Evolutionary conservation across 2,329 filamentous ascomycete genomes (phyloP).

Genomic region (Sporothrix humicola): DNA sequence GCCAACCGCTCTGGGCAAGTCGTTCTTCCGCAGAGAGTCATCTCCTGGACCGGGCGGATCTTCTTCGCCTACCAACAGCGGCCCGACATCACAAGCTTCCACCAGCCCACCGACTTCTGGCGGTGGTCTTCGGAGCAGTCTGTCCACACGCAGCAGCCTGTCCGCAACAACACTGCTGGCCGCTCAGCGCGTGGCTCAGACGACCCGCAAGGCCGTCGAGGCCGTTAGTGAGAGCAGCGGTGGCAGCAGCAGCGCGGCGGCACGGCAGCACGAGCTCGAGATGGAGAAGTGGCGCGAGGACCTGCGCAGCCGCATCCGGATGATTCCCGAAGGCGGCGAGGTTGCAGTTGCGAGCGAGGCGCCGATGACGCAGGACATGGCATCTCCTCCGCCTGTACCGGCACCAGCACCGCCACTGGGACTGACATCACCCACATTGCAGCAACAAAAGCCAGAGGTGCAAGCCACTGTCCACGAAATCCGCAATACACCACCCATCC

Average conservation of each 20-base stretch:
- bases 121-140: background rate
- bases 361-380: background rate
- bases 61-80: too few species aligned
- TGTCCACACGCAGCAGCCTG: constrained; percentile 21
- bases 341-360: background rate
- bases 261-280: constrained; percentile 41
- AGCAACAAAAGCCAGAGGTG: background rate
- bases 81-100: background rate
- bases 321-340: constrained; percentile 42
- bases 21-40: constrained; percentile 23
- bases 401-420: too few species aligned
- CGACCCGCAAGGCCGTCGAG: constrained; percentile 33
- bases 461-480: background rate
- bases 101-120: background rate
- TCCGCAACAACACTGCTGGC: constrained; percentile 30
- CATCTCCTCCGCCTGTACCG: background rate
- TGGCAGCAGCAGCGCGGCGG: constrained; percentile 30
- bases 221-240: constrained; percentile 10
- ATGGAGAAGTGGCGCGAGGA: constrained; percentile 47
- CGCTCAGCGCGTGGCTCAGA: constrained; percentile 34
- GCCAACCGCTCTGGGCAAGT: constrained; percentile 27
- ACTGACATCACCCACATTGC: background rate
- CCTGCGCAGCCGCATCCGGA: constrained; percentile 48
- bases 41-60: constrained; percentile 3
- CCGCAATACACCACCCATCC: background rate